Evolutionary conservation across 2,329 filamentous ascomycete genomes (phyloP), one percentile per base, ranked within the genome.

Genomic region (Penicillium brasilianum): DNA sequence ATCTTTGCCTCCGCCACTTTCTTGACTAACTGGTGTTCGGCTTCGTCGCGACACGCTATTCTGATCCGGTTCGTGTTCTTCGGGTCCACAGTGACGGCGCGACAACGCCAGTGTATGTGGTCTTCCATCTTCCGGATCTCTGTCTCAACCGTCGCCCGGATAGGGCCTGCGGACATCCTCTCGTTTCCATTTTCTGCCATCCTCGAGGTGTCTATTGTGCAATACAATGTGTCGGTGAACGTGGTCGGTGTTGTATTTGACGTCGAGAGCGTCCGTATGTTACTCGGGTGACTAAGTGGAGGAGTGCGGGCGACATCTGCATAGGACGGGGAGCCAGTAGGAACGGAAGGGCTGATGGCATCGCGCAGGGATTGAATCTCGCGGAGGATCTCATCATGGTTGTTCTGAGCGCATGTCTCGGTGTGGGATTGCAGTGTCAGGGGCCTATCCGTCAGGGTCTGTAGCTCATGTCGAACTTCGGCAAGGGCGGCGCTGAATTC

Each of bases 361-460:
- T 55, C 57, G 28, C 62, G 60, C 7, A 69, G 44, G 62, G 65
- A 65, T 60, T 69, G 54, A 44, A 67, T 67, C 51, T 69, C 64
- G 49, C 62, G 62, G 1, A 69, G 61, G 25, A 68, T 64, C 50
- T 57, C 56, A 55, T 69, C 61, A 46, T 69, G 59, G 55, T 30
- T n/a, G 25, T 61, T 67, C 60, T 60, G 46, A 11, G 54, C 13
- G 44, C 55, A 68, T 59, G 52, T 1, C 41, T 69, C 49, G 49
- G 34, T 0, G 49, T 49, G 30, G 60, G 11, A 32, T 61, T 66
- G 53, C 64, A 51, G 51, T 66, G 57, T 69, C 43, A 28, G 13
- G 59, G 48, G 18, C 58, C 55, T 59, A 58, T 65, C 59, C 43
- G 39, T 54, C n/a, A 66, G 52, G 49, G 18, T 56, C 50, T 66